Percentiles rank a stretch among this genome's conserved stretches.
Evolutionary conservation across 768 basidiomycete species (phyloP).

Genomic region (Termitomyces sp.): DNA sequence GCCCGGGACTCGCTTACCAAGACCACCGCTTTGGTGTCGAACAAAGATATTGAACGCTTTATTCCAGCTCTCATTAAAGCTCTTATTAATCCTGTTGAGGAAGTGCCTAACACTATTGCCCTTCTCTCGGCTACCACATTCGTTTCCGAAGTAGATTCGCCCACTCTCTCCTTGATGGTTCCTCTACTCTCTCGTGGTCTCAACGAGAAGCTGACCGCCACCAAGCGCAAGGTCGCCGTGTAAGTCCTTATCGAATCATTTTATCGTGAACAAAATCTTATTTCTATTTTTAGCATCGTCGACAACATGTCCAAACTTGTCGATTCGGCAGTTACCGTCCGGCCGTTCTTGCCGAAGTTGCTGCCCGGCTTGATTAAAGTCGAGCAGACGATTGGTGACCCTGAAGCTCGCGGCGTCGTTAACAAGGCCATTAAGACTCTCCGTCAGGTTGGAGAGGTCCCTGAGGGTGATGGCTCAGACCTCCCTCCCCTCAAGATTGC

Average conservation of each 20-base stretch:
- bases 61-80: constrained; percentile 97
- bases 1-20: constrained; percentile 93
- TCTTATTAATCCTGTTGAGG: constrained; percentile 98
- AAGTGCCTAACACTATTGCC: constrained; percentile 91
- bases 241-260: constrained; percentile 33
- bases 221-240: constrained; percentile 97
- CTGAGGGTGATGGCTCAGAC: constrained; percentile 85
- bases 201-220: constrained; percentile 89
- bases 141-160: constrained; percentile 98
- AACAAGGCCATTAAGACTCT: constrained; percentile 92
- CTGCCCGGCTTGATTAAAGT: constrained; percentile 96
- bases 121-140: constrained; percentile 98
- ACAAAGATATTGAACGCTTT: constrained; percentile 97
- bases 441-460: constrained; percentile 91
- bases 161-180: constrained; percentile 96
- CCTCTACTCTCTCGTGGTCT: constrained; percentile 93
- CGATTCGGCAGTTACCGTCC: constrained; percentile 90
- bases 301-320: constrained; percentile 99
- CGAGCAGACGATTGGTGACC: constrained; percentile 91
- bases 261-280: constrained; percentile 4
- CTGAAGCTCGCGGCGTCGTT: constrained; percentile 93
- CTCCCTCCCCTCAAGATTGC: constrained; percentile 79
- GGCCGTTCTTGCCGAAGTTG: constrained; percentile 94
- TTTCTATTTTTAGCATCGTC: constrained; percentile 57
- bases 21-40: constrained; percentile 89